Percentiles rank a stretch among this genome's conserved stretches.
phyloP scores from a whole-genome alignment of 768 basidiomycete species.

The Hortiboletus campestris region DNA sequence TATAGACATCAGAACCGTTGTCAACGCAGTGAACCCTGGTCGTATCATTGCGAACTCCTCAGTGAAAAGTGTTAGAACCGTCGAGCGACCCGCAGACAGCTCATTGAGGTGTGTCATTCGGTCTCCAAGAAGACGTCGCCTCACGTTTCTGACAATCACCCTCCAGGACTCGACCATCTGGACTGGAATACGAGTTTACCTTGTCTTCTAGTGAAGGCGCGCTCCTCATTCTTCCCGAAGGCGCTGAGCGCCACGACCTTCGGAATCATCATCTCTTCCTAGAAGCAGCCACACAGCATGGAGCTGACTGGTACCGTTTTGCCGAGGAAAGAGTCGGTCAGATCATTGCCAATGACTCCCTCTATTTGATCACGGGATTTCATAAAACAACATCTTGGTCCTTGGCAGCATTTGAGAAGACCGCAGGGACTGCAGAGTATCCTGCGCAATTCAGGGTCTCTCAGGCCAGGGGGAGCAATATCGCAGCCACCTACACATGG shows the following conservation, averaged over 20 bases:
- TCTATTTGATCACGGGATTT: constrained; percentile 27
- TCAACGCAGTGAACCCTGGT: constrained; percentile 7
- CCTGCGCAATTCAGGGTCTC: constrained; percentile 7
- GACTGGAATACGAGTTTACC: constrained; percentile 3
- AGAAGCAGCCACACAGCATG: constrained; percentile 20
- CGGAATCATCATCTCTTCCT: constrained; percentile 17
- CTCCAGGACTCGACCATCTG: not conserved
- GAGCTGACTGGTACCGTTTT: constrained; percentile 28
- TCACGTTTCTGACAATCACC: not conserved
- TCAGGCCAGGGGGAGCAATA: not conserved
- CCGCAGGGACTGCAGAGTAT: not conserved
- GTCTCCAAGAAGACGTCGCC: not conserved
- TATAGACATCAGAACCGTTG: not conserved
- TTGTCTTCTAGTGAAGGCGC: constrained; percentile 26
- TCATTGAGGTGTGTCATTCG: not conserved
- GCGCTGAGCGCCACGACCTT: constrained; percentile 21
- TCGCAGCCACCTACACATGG: constrained; percentile 8
- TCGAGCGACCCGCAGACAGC: not conserved
- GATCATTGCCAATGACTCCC: constrained; percentile 21
- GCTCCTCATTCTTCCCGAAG: constrained; percentile 31
- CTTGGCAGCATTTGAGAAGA: constrained; percentile 20
- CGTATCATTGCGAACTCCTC: constrained; percentile 3
- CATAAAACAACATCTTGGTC: constrained; percentile 24
- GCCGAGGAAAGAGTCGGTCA: constrained; percentile 15
- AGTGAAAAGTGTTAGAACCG: not conserved